Conservation (phyloP, 2,329 filamentous ascomycete species). For the Trichophyton schoenleinii region DNA sequence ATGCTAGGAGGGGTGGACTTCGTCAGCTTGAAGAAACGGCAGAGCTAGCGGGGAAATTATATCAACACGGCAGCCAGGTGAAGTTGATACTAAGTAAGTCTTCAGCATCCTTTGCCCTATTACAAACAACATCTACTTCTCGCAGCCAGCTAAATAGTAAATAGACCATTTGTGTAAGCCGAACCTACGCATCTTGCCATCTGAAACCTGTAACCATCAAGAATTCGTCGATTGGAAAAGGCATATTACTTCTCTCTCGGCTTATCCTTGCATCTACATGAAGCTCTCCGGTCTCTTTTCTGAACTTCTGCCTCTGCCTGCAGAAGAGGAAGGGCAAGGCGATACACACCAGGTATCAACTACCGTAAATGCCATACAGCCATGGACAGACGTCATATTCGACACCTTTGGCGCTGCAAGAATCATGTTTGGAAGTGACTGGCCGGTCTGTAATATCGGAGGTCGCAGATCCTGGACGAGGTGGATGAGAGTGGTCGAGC, state of each 20-base stretch:
- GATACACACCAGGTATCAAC: constrained; percentile 26
- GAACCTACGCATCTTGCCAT: constrained; percentile 47
- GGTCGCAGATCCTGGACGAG: constrained; percentile 56
- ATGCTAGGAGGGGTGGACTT: constrained; percentile 63
- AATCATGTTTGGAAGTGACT: constrained; percentile 86
- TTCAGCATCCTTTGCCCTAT: not conserved
- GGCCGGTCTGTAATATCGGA: constrained; percentile 75
- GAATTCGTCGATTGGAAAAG: constrained; percentile 57
- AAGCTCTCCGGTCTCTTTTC: constrained; percentile 82
- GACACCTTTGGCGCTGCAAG: constrained; percentile 57
- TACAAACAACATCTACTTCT: constrained; percentile 25
- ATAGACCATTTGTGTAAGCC: constrained; percentile 85
- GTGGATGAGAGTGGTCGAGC: constrained; percentile 61
- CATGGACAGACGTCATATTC: constrained; percentile 62
- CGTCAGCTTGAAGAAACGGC: constrained; percentile 60
- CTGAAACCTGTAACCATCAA: constrained; percentile 39
- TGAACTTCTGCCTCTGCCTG: constrained; percentile 50
- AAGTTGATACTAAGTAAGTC: not conserved
- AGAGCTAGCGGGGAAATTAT: constrained; percentile 54
- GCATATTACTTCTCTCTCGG: constrained; percentile 55
- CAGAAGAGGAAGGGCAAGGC: constrained; percentile 12
- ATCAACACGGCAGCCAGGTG: not conserved
- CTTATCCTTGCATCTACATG: constrained; percentile 59
- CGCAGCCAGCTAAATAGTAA: constrained; percentile 14
- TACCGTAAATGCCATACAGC: constrained; percentile 52